Base-by-base conservation (phyloP, 176 grass and related monocot species). In the Ensete glaucum region DNA sequence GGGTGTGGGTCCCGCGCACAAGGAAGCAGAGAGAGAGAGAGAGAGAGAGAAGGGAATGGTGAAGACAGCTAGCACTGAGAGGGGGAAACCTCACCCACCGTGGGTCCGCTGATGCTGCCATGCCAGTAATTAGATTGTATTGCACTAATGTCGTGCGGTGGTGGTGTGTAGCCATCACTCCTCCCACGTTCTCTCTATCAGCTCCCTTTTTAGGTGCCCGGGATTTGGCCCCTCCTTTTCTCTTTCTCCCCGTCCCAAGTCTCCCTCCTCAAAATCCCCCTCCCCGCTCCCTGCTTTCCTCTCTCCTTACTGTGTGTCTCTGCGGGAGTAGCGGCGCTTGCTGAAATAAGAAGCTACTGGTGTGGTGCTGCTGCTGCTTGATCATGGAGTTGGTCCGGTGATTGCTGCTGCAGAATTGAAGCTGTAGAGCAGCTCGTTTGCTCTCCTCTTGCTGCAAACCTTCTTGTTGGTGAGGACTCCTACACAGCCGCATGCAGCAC, bases 81-180 rank as follows among this genome's bases (percentile, higher is more conserved):
- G 23, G 14, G 14, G 9, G 43, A 70, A 20, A n/a, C 43, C 17
- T 21, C 12, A 50, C 48, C 67, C 52, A 70, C 67, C 34, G 34
- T 70, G 16, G 16, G 48, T 20, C 26, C 67, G 16, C 34, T 48
- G 16, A 17, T 19, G 19, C 17, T 50, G 19, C 67, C 2, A 11
- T 19, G 21, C 26, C 10, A n/a, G 43, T 51, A 70, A 70, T 70
- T 52, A 52, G 67, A 70, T 70, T 70, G 67, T 51, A 70, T 51
- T 50, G 17, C 67, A 70, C 67, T 70, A 52, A 51, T 70, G 57
- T 60, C 1, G n/a, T n/a, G 57, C n/a, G 2, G 57, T 50, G 2
- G 17, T 19, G 15, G 43, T 12, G 67, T 48, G 43, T 34, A 11
- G 2, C 43, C 43, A 8, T 51, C 43, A 11, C 49, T 43, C 8